These are phyloP conservation scores for Candida incommunis DNA, from an alignment of 805 yeast species.

Conservation along the genomic window DNA sequence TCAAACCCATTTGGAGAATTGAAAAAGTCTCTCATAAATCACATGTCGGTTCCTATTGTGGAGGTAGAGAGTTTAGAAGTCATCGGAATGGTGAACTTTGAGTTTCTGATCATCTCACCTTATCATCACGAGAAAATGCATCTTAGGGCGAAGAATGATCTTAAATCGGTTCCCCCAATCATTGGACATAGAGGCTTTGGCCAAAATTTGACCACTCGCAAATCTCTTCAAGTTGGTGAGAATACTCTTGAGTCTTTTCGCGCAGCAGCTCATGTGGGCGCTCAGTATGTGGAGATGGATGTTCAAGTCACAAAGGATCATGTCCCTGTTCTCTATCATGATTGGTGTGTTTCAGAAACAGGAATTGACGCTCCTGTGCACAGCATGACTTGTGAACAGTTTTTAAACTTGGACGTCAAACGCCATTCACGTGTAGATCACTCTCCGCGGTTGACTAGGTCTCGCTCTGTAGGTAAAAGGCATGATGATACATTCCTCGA, in stretches of 20 bases:
- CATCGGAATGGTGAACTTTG: background rate
- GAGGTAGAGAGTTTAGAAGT: background rate
- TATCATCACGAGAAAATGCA: conserved; percentile 1
- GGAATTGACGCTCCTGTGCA: conserved; percentile 1
- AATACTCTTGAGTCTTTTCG: background rate
- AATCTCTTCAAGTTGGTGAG: background rate
- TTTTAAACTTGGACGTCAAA: background rate
- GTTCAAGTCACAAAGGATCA: conserved; percentile 1
- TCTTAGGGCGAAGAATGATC: background rate
- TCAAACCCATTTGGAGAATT: background rate
- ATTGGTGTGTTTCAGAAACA: background rate
- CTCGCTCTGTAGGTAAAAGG: background rate
- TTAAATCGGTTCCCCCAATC: background rate
- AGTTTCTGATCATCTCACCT: background rate
- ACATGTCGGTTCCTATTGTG: background rate
- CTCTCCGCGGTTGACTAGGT: background rate
- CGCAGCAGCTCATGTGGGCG: background rate
- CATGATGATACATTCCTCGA: conserved; percentile 1
- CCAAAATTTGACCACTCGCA: background rate
- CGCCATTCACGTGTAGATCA: background rate
- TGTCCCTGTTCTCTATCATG: background rate
- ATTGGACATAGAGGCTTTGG: background rate
- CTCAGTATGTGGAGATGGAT: conserved; percentile 1
- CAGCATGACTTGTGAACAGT: conserved; percentile 1
- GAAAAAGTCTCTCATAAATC: background rate